Evolutionary conservation across 2,329 filamentous ascomycete species (phyloP).

Genomic region (Sphaerostilbella broomeana): DNA sequence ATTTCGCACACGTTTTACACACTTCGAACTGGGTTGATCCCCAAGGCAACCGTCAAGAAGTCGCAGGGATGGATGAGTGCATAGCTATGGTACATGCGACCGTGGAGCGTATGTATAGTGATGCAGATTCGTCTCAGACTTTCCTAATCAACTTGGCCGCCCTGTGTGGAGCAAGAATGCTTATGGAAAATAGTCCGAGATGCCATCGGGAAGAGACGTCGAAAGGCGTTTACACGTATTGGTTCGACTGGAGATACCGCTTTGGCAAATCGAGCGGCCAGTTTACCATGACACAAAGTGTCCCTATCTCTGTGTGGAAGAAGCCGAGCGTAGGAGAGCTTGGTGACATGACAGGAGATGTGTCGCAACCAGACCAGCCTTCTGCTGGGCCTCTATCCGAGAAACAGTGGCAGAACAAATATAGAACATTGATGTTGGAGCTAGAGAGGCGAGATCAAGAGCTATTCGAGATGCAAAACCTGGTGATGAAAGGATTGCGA

Average conservation of each 20-base stretch:
- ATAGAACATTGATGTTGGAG: slow-evolving; percentile 51
- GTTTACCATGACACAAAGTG: slow-evolving; percentile 47
- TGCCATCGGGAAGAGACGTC: slow-evolving; percentile 39
- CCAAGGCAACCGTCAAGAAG: slow-evolving; percentile 35
- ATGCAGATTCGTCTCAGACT: slow-evolving; percentile 44
- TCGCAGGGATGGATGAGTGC: slow-evolving; percentile 46
- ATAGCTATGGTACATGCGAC: slow-evolving; percentile 46
- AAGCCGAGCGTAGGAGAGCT: slow-evolving; percentile 20
- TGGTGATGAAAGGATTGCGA: too few relatives aligned
- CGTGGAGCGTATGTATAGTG: slow-evolving; percentile 46
- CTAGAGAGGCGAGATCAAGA: slow-evolving; percentile 54
- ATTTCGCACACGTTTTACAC: slow-evolving; percentile 46
- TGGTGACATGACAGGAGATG: slow-evolving; percentile 9
- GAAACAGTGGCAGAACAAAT: slow-evolving; percentile 46
- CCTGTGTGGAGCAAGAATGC: slow-evolving; percentile 45
- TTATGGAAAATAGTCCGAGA: slow-evolving; percentile 38
- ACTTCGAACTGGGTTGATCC: slow-evolving; percentile 47
- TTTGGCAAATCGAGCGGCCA: slow-evolving; percentile 47
- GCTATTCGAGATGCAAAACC: slow-evolving; percentile 36
- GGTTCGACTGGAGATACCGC: slow-evolving; percentile 48
- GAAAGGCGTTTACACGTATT: slow-evolving; percentile 39
- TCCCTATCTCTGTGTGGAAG: slow-evolving; percentile 38
- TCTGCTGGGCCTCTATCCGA: slow-evolving; percentile 23
- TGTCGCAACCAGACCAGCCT: slow-evolving; percentile 12
- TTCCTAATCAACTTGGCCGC: slow-evolving; percentile 56